Conservation (phyloP, 148 eudicot genomes). For the Spergularia bocconei region DNA sequence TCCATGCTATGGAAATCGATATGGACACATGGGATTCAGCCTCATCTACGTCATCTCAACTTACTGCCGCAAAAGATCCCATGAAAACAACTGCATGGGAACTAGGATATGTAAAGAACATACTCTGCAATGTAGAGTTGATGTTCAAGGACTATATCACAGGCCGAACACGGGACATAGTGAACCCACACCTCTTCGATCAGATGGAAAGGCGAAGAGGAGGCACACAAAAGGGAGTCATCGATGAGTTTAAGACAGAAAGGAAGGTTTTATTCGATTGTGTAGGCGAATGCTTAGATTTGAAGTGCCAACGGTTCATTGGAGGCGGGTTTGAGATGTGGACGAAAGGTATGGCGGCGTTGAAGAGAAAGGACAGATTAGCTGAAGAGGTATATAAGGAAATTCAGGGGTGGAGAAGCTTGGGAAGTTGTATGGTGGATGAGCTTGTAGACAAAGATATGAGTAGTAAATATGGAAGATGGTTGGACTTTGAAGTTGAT, state of each 20-base stretch:
- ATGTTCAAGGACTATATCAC: constrained; percentile 62
- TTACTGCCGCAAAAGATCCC: constrained; percentile 19
- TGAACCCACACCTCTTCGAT: constrained; percentile 64
- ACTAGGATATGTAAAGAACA: constrained; percentile 56
- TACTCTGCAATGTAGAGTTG: constrained; percentile 51
- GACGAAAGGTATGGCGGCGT: constrained; percentile 50
- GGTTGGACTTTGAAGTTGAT: constrained; percentile 80
- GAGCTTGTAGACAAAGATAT: constrained; percentile 92
- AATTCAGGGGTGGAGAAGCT: constrained; percentile 54
- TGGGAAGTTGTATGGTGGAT: constrained; percentile 75
- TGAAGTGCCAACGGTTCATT: constrained; percentile 46
- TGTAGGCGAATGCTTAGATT: constrained; percentile 65
- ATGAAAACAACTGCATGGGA: constrained; percentile 53
- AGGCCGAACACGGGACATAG: constrained; percentile 55
- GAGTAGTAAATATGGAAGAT: constrained; percentile 69
- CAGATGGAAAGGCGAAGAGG: constrained; percentile 55
- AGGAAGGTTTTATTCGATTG: constrained; percentile 71
- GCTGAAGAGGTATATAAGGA: constrained; percentile 72
- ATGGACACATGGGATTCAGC: constrained; percentile 84
- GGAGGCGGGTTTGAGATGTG: constrained; percentile 49
- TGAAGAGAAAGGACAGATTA: constrained; percentile 53
- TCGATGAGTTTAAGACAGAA: constrained; percentile 25
- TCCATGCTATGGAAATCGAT: constrained; percentile 40
- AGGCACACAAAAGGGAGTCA: not conserved
- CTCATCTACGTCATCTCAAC: constrained; percentile 46